These are phyloP conservation scores for Cicer pinnatifidum DNA, from an alignment of 306 rosid species.

Conservation along the genomic window DNA sequence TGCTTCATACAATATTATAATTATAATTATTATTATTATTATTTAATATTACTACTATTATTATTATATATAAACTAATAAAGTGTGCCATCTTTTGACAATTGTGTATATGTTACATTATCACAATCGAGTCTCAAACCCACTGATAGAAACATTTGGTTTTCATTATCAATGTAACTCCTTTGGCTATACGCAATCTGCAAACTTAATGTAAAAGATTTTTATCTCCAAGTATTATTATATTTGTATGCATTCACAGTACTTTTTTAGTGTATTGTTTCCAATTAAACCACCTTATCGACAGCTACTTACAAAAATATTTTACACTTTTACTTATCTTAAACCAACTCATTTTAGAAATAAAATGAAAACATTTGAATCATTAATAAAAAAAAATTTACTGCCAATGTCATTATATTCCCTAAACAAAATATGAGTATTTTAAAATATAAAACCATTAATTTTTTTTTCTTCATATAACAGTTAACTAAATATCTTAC, in stretches of 20 bases:
- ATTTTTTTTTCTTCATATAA: neutral
- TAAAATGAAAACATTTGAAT: no score
- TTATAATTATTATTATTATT: no score
- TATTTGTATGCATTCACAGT: neutral
- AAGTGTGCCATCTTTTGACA: slow-evolving; percentile 43
- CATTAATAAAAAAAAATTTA: no score
- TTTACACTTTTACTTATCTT: neutral
- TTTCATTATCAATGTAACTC: neutral
- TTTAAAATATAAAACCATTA: neutral
- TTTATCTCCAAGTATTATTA: neutral
- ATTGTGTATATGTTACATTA: slow-evolving; percentile 43
- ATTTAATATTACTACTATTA: no score
- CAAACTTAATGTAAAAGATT: neutral
- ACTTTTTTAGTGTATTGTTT: neutral
- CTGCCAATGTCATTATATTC: no score
- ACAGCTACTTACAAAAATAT: slow-evolving; percentile 8
- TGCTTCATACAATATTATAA: slow-evolving; percentile 40
- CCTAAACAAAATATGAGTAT: no score
- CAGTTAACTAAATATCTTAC: neutral
- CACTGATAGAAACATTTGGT: neutral
- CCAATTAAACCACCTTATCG: neutral
- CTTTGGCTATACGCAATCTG: neutral
- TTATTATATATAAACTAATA: neutral
- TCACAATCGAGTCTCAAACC: neutral
- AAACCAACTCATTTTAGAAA: neutral